Conservation (phyloP, 2,329 filamentous ascomycete species). For the Penicillium frequentans region DNA sequence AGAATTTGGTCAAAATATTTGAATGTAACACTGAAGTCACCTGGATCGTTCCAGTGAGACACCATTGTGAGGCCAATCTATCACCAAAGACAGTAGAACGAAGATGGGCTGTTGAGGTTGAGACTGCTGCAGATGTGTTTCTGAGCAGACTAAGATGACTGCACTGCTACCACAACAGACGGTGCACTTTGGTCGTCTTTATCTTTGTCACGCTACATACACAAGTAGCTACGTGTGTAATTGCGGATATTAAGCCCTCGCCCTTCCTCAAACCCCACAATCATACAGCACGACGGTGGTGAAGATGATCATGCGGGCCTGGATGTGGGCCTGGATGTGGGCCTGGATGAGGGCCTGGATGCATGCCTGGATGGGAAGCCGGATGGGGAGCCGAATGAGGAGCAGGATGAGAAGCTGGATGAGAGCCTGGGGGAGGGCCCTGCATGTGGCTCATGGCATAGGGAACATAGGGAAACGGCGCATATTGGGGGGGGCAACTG, state of each 20-base stretch:
- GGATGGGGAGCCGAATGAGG: not conserved
- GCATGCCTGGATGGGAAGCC: not conserved
- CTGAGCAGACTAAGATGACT: not conserved
- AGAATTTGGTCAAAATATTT: not conserved
- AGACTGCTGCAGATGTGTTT: not conserved
- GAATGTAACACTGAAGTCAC: not conserved
- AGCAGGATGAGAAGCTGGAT: not conserved
- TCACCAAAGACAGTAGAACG: not conserved
- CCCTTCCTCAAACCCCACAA: not conserved
- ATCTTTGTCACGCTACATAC: not conserved
- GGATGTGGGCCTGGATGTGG: not conserved
- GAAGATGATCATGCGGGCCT: not conserved
- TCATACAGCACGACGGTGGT: not conserved
- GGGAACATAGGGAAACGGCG: conserved; percentile 27
- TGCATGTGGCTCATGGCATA: conserved; percentile 8
- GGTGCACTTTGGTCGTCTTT: not conserved
- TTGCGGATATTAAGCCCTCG: too few relatives aligned
- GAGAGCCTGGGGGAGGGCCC: conserved; percentile 5
- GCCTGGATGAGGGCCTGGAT: not conserved
- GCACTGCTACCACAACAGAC: not conserved
- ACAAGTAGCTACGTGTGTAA: not conserved
- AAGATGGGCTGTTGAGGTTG: not conserved
- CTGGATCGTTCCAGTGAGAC: not conserved
- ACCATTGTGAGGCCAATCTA: not conserved
- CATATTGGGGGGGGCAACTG: conserved; percentile 27